phyloP scores from a whole-genome alignment of 257 asterid genomes.

The Nyctanthes arbortristis region DNA sequence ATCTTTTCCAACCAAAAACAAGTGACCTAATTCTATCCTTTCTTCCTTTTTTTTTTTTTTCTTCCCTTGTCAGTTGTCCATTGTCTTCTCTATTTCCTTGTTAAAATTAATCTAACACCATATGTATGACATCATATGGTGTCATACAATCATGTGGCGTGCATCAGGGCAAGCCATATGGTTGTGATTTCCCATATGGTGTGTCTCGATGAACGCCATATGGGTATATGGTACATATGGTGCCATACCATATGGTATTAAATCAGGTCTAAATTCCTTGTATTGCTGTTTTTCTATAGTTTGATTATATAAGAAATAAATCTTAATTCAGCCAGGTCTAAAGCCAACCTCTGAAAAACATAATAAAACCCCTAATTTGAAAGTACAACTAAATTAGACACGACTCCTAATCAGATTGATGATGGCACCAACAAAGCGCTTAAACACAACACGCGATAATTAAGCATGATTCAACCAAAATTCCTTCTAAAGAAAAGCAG shows the following conservation, averaged over 20 bases:
- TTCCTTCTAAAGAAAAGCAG: background rate
- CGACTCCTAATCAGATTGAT: background rate
- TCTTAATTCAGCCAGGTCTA: background rate
- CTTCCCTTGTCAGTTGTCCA: background rate
- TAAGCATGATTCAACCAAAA: background rate
- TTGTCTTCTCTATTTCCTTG: too few species aligned
- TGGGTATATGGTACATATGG: too few species aligned
- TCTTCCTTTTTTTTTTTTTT: background rate
- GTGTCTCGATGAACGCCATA: too few species aligned
- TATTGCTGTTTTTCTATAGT: background rate
- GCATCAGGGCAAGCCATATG: too few species aligned
- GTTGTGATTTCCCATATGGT: too few species aligned
- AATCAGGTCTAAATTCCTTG: too few species aligned
- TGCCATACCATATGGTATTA: too few species aligned
- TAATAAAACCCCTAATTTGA: background rate
- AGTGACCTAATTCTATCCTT: slow-evolving; percentile 21
- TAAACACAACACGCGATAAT: background rate
- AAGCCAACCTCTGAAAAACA: background rate
- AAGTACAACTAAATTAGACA: background rate
- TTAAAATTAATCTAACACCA: too few species aligned
- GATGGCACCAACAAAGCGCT: background rate
- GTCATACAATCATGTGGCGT: too few species aligned
- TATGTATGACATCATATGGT: too few species aligned
- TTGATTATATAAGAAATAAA: slow-evolving; percentile 17
- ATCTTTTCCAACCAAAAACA: slow-evolving; percentile 56